These are phyloP conservation scores for Dendrobium chrysotoxum DNA, from an alignment of 106 monocot species.

Conservation along the genomic window DNA sequence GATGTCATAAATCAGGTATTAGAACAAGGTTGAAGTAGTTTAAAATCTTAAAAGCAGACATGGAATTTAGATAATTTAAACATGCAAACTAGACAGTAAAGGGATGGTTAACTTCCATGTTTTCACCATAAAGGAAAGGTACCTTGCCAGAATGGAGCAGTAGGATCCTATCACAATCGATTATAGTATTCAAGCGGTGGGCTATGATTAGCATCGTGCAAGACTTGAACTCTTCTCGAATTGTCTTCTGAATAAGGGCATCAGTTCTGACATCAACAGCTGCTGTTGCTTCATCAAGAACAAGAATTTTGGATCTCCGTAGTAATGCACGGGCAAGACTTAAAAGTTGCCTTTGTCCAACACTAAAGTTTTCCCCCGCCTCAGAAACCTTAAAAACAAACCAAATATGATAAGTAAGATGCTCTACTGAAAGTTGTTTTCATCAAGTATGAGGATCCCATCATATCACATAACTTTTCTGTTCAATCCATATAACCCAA, in stretches of 20 bases:
- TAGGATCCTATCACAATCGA: slow-evolving; percentile 87
- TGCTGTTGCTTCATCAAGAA: slow-evolving; percentile 99
- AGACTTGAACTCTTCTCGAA: slow-evolving; percentile 91
- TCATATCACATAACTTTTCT: not conserved
- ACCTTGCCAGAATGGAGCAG: slow-evolving; percentile 91
- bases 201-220: slow-evolving; percentile 99
- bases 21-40: not conserved
- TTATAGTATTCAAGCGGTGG: slow-evolving; percentile 91
- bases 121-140: not conserved
- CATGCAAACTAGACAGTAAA: not conserved
- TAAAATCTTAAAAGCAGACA: not conserved
- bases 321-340: slow-evolving; percentile 91
- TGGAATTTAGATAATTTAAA: not conserved
- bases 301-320: slow-evolving; percentile 91
- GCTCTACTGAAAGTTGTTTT: not conserved
- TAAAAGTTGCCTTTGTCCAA: slow-evolving; percentile 90
- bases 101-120: not conserved
- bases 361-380: slow-evolving; percentile 93
- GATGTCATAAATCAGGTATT: no score
- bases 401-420: not conserved
- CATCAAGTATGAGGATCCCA: not conserved
- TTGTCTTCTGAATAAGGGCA: slow-evolving; percentile 96
- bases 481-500: not conserved
- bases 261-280: slow-evolving; percentile 99
- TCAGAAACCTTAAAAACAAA: slow-evolving; percentile 60